phyloP scores from a whole-genome alignment of 192 early-diverging fungal genomes.

The Podila horticola region DNA sequence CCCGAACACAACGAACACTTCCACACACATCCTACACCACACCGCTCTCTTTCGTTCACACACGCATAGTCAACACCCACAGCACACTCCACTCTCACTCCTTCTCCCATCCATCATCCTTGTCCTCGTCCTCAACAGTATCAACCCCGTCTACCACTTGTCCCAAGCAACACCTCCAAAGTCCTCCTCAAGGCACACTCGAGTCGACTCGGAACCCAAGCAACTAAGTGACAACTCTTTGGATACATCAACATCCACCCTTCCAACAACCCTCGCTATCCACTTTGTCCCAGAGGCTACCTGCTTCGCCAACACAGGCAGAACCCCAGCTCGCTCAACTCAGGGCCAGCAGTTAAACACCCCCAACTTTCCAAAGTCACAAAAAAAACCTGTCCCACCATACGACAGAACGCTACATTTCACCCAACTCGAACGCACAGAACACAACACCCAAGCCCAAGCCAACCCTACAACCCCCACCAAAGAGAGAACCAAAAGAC shows the following conservation, averaged over 20 bases:
- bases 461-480: neutral
- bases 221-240: too few relatives aligned
- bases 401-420: neutral
- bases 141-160: neutral
- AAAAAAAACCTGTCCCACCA: slow-evolving; percentile 2
- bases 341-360: neutral
- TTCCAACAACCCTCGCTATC: too few relatives aligned
- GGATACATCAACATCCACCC: too few relatives aligned
- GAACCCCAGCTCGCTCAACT: too few relatives aligned
- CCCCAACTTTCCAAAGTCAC: neutral
- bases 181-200: too few relatives aligned
- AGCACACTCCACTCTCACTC: neutral
- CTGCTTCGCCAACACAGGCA: too few relatives aligned
- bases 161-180: neutral
- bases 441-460: neutral
- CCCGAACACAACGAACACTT: neutral
- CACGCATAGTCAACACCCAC: neutral
- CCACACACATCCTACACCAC: neutral
- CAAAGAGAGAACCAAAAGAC: neutral
- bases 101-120: neutral
- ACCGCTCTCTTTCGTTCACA: neutral
- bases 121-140: too few relatives aligned
- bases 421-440: too few relatives aligned
- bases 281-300: too few relatives aligned
- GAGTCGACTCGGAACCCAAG: too few relatives aligned